Percentiles rank a stretch among this genome's conserved stretches.
Conservation (phyloP, 352 stramenopile genomes). For the Globisporangium takayamanum region DNA sequence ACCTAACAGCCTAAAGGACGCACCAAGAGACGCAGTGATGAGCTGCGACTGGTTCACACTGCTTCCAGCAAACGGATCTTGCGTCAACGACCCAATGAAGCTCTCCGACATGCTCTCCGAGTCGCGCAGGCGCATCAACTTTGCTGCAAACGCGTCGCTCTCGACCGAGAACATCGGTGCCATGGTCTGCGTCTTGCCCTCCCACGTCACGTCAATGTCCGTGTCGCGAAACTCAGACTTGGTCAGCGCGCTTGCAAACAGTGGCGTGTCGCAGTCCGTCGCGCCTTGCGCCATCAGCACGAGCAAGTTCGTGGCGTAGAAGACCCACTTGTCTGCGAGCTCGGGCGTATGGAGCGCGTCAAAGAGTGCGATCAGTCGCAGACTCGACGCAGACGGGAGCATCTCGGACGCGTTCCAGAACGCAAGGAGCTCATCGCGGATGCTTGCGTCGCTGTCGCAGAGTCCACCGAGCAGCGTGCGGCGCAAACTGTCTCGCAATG, state of each 20-base stretch:
- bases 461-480: slow-evolving; percentile 42
- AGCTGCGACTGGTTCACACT: slow-evolving; percentile 46
- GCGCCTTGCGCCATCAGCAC: slow-evolving; percentile 27
- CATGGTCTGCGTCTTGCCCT: slow-evolving; percentile 62
- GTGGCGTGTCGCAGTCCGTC: slow-evolving; percentile 18
- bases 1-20: background rate
- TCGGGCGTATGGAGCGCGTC: slow-evolving; percentile 30
- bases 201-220: slow-evolving; percentile 63
- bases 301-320: slow-evolving; percentile 62
- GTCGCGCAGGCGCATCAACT: slow-evolving; percentile 2
- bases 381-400: slow-evolving; percentile 25
- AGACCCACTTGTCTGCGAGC: slow-evolving; percentile 54
- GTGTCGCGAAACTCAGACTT: slow-evolving; percentile 40
- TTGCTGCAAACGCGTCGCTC: slow-evolving; percentile 35
- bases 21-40: slow-evolving; percentile 12
- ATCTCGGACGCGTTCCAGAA: slow-evolving; percentile 42
- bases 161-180: slow-evolving; percentile 73
- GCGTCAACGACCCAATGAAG: slow-evolving; percentile 12
- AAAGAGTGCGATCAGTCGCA: slow-evolving; percentile 54
- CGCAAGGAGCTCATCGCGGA: slow-evolving; percentile 31
- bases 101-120: slow-evolving; percentile 2
- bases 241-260: slow-evolving; percentile 53
- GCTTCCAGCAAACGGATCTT: slow-evolving; percentile 9
- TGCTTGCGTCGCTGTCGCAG: slow-evolving; percentile 34
- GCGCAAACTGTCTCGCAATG: slow-evolving; percentile 19